phyloP scores from a whole-genome alignment of 2,329 filamentous ascomycete genomes.

The Calonectria fujianensis region DNA sequence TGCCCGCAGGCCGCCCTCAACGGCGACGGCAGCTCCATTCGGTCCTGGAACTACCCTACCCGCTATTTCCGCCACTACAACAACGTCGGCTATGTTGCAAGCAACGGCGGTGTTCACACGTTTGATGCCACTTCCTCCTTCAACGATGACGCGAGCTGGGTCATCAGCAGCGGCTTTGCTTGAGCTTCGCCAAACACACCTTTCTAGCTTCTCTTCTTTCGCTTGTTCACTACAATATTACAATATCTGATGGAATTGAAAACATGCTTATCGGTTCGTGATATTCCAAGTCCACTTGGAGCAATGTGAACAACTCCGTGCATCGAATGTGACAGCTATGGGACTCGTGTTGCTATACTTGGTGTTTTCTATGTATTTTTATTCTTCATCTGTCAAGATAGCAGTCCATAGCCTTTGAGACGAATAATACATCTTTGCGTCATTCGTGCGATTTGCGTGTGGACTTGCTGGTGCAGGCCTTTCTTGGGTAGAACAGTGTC shows the following conservation, averaged over 20 bases:
- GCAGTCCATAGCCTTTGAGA: not conserved
- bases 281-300: not conserved
- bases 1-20: conserved; percentile 72
- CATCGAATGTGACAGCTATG: not conserved
- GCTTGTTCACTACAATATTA: not conserved
- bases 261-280: too few relatives aligned
- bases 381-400: not conserved
- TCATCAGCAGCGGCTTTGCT: conserved; percentile 34
- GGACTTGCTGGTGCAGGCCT: not conserved
- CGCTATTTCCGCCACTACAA: conserved; percentile 74
- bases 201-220: not conserved
- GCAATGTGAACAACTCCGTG: not conserved
- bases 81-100: conserved; percentile 64
- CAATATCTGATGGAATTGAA: not conserved
- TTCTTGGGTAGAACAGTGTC: not conserved
- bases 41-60: conserved; percentile 77
- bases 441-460: not conserved
- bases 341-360: not conserved
- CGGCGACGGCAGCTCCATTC: conserved; percentile 70
- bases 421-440: not conserved
- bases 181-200: not conserved
- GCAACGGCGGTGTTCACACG: conserved; percentile 72
- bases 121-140: conserved; percentile 71
- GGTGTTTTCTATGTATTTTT: not conserved
- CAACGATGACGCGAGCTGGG: conserved; percentile 65